Evolutionary conservation across 1,284 basidiomycete genomes (phyloP).

Genomic region (Ustilago vetiveriae): DNA sequence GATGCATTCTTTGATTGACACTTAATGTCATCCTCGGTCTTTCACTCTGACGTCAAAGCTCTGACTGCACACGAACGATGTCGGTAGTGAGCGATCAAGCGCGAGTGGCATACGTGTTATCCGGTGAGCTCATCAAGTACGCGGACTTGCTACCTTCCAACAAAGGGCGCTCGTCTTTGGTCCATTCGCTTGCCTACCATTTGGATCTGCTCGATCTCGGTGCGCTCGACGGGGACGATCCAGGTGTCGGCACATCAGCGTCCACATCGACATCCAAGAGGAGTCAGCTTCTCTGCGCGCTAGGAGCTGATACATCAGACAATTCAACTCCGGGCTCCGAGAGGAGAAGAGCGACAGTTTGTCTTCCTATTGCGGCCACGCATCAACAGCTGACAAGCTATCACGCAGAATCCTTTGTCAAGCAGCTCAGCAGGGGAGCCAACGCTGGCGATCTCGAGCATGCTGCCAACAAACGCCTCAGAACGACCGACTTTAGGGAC

Average conservation of each 20-base stretch:
- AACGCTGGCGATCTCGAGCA: conserved; percentile 5
- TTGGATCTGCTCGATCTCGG: conserved; percentile 44
- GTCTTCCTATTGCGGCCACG: conserved; percentile 11
- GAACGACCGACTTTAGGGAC: no score
- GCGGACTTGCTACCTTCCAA: conserved; percentile 82
- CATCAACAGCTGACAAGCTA: conserved; percentile 28
- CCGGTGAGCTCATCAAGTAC: conserved; percentile 73
- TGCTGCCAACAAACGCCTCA: conserved; percentile 2
- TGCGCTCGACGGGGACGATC: conserved; percentile 2
- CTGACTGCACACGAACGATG: conserved; percentile 23
- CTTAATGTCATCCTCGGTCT: no score
- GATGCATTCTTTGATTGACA: conserved; percentile 1
- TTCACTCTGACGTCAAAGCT: no score
- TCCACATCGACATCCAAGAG: no score
- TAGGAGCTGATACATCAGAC: not conserved
- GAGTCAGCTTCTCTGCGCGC: not conserved
- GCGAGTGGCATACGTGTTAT: conserved; percentile 72
- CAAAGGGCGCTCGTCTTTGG: conserved; percentile 78
- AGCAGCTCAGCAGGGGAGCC: conserved; percentile 13
- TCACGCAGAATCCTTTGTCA: conserved; percentile 25
- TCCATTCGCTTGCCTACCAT: conserved; percentile 74
- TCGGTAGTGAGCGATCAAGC: conserved; percentile 1
- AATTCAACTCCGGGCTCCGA: not conserved
- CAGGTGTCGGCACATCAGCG: not conserved
- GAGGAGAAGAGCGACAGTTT: conserved; percentile 11